Conservation (phyloP, 768 basidiomycete genomes). For the Tricholomella constricta region DNA sequence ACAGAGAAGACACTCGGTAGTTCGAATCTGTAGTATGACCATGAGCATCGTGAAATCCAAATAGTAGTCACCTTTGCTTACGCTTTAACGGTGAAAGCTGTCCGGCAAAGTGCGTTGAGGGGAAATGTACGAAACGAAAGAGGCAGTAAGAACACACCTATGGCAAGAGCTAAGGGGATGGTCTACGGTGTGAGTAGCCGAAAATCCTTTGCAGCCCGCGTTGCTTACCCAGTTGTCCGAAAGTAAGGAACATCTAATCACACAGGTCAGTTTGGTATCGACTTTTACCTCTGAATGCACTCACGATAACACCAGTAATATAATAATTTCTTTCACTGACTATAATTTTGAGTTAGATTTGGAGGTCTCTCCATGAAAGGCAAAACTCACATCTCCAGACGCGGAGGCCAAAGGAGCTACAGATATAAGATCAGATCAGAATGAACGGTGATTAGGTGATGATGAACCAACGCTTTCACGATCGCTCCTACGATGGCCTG, state of each 20-base stretch:
- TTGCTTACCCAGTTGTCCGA: conserved; percentile 51
- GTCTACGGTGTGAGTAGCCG: background rate
- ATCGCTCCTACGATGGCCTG: conserved; percentile 58
- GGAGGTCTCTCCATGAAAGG: background rate
- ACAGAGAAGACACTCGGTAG: conserved; percentile 46
- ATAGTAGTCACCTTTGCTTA: conserved; percentile 23
- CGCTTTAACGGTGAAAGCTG: conserved; percentile 48
- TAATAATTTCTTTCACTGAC: conserved; percentile 60
- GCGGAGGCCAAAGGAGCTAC: conserved; percentile 58
- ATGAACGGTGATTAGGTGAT: background rate
- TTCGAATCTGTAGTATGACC: conserved; percentile 33
- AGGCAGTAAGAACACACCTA: conserved; percentile 32
- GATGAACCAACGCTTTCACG: conserved; percentile 47
- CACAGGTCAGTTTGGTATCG: background rate
- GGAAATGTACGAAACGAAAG: background rate
- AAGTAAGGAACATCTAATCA: conserved; percentile 43
- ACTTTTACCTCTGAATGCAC: conserved; percentile 21
- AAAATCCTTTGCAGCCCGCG: background rate
- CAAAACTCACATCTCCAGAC: conserved; percentile 62
- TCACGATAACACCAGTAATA: conserved; percentile 55
- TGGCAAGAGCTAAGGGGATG: conserved; percentile 33
- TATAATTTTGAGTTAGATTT: conserved; percentile 21
- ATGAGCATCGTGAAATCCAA: background rate
- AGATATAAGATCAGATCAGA: background rate
- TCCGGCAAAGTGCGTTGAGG: conserved; percentile 2